These are phyloP conservation scores for Neonectria hederae DNA, from an alignment of 2,329 filamentous ascomycete genomes.

Conservation along the genomic window DNA sequence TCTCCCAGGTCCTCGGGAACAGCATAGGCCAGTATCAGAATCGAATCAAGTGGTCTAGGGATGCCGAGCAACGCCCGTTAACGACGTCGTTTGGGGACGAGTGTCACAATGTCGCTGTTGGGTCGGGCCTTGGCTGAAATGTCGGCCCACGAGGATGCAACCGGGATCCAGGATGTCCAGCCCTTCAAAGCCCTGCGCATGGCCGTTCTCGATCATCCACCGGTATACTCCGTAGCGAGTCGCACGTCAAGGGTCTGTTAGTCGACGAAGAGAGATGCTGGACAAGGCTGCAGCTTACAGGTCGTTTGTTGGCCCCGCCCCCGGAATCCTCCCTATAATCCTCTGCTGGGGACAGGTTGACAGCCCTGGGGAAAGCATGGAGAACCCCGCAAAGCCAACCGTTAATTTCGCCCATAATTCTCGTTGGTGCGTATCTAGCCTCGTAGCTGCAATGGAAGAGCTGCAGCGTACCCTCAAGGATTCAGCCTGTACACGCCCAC, in stretches of 20 bases:
- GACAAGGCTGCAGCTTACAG: conserved; percentile 5
- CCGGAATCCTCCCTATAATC: conserved; percentile 13
- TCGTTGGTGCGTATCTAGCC: conserved; percentile 25
- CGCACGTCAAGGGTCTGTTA: not conserved
- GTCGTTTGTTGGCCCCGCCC: conserved; percentile 11
- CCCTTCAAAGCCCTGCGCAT: not conserved
- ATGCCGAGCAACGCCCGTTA: conserved; percentile 1
- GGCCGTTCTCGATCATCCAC: not conserved
- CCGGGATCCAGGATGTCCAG: not conserved
- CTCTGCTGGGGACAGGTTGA: not conserved
- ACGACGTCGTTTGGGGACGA: not conserved
- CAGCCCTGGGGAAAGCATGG: not conserved
- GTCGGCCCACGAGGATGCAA: conserved; percentile 14
- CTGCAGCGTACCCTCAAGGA: not conserved
- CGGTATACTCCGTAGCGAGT: not conserved
- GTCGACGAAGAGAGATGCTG: not conserved
- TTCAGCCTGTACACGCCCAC: not conserved
- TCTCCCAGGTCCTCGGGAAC: not conserved
- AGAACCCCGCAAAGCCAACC: conserved; percentile 14
- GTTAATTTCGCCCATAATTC: conserved; percentile 15
- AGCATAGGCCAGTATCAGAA: not conserved
- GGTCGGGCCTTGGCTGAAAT: not conserved
- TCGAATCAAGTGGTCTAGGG: not conserved
- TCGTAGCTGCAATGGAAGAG: not conserved
- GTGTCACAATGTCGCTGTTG: not conserved